Conservation (phyloP, 192 early-diverging fungal species). For the Podila clonocystis region DNA sequence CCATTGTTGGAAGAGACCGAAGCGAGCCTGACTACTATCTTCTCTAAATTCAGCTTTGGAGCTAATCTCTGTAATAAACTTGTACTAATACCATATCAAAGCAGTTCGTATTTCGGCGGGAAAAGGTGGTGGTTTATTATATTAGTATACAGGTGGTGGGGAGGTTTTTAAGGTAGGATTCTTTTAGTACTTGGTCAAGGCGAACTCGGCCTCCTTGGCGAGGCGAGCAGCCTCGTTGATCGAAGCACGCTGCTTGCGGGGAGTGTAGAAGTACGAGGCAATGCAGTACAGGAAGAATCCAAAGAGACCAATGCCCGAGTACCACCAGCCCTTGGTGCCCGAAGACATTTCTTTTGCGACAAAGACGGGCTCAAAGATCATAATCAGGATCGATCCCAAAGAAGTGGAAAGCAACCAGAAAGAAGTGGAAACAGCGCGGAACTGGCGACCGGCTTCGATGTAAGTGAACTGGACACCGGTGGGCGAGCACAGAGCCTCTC, state of each 20-base stretch:
- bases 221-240: slow-evolving; percentile 48
- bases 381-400: slow-evolving; percentile 53
- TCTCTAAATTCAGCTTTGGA: too few relatives aligned
- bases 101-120: too few relatives aligned
- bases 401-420: slow-evolving; percentile 64
- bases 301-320: slow-evolving; percentile 46
- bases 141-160: too few relatives aligned
- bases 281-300: slow-evolving; percentile 44
- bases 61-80: too few relatives aligned
- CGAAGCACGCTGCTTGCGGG: slow-evolving; percentile 43
- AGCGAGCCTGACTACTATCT: too few relatives aligned
- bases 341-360: background rate
- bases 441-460: slow-evolving; percentile 69
- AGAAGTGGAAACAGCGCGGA: slow-evolving; percentile 62
- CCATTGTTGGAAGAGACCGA: too few relatives aligned
- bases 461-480: slow-evolving; percentile 74
- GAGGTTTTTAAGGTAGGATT: too few relatives aligned
- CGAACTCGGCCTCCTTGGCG: slow-evolving; percentile 42
- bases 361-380: slow-evolving; percentile 44
- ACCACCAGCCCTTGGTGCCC: slow-evolving; percentile 29
- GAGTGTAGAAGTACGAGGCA: slow-evolving; percentile 27
- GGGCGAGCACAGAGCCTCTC: slow-evolving; percentile 67
- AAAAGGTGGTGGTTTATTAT: too few relatives aligned
- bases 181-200: slow-evolving; percentile 14
- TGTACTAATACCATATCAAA: too few relatives aligned